These are phyloP conservation scores for Eutypella sp. DNA, from an alignment of 2,329 filamentous ascomycete genomes.

Conservation along the genomic window DNA sequence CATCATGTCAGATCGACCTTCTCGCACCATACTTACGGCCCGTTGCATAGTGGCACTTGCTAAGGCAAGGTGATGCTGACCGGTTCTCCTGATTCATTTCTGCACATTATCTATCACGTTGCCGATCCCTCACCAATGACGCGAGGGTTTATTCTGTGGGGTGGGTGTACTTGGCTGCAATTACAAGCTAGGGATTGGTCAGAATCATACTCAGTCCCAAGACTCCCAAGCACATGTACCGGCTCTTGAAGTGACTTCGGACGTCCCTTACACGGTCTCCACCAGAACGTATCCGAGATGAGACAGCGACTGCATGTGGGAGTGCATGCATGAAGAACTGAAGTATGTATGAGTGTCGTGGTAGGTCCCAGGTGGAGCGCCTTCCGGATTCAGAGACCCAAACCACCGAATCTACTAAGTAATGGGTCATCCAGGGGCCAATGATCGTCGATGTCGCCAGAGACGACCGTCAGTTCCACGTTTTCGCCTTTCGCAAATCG, in stretches of 20 bases:
- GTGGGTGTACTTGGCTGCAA: neutral
- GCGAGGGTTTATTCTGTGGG: neutral
- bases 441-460: neutral
- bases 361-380: neutral
- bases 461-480: neutral
- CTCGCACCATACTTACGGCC: neutral
- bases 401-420: neutral
- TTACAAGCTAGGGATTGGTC: neutral
- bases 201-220: neutral
- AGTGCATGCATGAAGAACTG: neutral
- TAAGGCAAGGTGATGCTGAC: neutral
- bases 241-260: neutral
- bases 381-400: neutral
- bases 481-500: neutral
- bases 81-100: neutral
- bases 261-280: neutral
- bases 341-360: neutral
- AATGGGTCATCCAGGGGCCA: neutral
- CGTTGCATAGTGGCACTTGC: neutral
- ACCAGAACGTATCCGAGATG: neutral
- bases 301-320: neutral
- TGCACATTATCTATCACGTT: neutral
- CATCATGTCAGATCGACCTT: neutral
- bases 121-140: neutral
- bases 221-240: neutral